Percentiles rank a stretch among this genome's conserved stretches.
Evolutionary conservation across 2,329 filamentous ascomycete genomes (phyloP).

Genomic region (Exophiala oligosperma): DNA sequence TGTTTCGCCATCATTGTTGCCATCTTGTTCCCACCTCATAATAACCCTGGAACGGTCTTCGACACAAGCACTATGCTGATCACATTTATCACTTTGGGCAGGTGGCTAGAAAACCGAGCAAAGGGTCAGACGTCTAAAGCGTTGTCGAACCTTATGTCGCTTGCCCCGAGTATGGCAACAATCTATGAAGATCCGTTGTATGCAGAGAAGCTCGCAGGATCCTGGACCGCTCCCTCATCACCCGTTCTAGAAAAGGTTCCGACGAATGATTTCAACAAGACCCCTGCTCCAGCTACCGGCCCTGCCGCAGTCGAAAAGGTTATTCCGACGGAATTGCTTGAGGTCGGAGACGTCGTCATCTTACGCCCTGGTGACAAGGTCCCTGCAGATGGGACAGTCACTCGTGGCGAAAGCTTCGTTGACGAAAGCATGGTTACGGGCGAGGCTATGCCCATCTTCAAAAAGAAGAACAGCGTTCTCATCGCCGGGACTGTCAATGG

Average conservation of each 20-base stretch:
- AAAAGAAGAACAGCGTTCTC: constrained; percentile 73
- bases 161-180: constrained; percentile 93
- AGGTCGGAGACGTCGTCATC: constrained; percentile 90
- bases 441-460: constrained; percentile 92
- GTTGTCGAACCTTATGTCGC: constrained; percentile 88
- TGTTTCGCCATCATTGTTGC: constrained; percentile 83
- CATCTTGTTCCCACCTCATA: constrained; percentile 71
- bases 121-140: constrained; percentile 97
- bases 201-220: constrained; percentile 83
- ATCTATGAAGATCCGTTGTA: constrained; percentile 95
- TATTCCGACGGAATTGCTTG: constrained; percentile 92
- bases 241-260: constrained; percentile 45
- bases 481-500: constrained; percentile 97
- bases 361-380: constrained; percentile 95
- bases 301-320: constrained; percentile 70
- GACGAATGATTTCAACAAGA: constrained; percentile 32
- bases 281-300: constrained; percentile 9
- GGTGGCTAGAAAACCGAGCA: constrained; percentile 89
- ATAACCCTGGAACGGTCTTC: constrained; percentile 83
- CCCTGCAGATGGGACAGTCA: constrained; percentile 84
- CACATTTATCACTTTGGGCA: constrained; percentile 87
- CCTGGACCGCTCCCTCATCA: constrained; percentile 58
- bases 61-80: constrained; percentile 99
- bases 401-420: constrained; percentile 86
- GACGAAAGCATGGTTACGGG: constrained; percentile 99